Evolutionary conservation across 495 filamentous ascomycete genomes (phyloP), one percentile per base, ranked within the genome.

Genomic region (Hypoxylon crocopeplum): DNA sequence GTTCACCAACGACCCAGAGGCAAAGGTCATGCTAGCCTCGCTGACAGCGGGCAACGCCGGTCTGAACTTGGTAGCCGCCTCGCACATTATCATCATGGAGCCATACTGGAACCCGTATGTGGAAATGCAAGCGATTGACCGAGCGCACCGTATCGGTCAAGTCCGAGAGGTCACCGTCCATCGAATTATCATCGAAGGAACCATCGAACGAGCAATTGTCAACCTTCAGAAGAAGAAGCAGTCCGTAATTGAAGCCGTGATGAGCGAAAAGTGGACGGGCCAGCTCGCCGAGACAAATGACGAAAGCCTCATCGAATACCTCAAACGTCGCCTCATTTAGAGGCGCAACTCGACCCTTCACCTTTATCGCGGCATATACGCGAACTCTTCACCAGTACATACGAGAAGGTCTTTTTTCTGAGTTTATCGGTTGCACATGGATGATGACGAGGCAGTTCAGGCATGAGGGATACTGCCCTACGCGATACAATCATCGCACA

Each of bases 91-190:
- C 68, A 88, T 97, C 50, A 85, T 94, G 62, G 92, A 97, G 61
- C 92, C 92, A 0, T 96, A 94, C 74, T 97, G 93, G 90, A 97
- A 97, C 53, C 91, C 92, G 0, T 96, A 88, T 69, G 88, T 94
- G 22, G 93, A 97, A 75, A 90, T 91, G 64, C 93, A 97, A 70
- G 93, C 93, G 1, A 87, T 97, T 44, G 93, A 96, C 69, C 89
- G 93, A 33, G 89, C 92, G 1, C 87, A 97, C 69, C 88, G 93
- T 1, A 93, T 97, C 48, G 92, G 92, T 5, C 93, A 97, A 75
- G 75, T 78, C 62, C 77, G 79, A 1, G 71, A 83, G n/a, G 93
- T 97, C 2, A 79, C 84, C 48, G 86, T 97, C 7, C 91, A 96
- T 68, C 86, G 90, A 2, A 81, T 97, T 19, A 72, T 96, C 4